Evolutionary conservation across 2,329 filamentous ascomycete species (phyloP).

Genomic region (Fusarium armeniacum): DNA sequence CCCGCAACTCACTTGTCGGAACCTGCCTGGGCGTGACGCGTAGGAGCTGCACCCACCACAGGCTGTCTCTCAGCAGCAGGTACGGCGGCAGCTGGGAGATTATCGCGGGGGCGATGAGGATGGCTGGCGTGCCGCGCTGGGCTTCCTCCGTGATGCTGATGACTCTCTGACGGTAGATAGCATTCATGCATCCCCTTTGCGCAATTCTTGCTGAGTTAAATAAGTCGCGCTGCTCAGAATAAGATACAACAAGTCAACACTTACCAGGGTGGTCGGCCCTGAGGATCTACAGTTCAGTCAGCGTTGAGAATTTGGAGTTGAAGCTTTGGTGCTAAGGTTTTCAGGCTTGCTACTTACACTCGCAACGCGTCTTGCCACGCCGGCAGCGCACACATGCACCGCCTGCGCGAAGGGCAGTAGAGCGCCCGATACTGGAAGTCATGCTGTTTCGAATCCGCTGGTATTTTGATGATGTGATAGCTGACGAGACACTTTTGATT

Average conservation of each 20-base stretch:
- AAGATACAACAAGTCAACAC: not conserved
- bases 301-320: no score
- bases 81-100: slow-evolving; percentile 67
- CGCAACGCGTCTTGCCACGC: no score
- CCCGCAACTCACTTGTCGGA: slow-evolving; percentile 68
- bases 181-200: slow-evolving; percentile 75
- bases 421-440: no score
- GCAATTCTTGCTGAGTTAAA: slow-evolving; percentile 64
- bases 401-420: no score
- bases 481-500: no score
- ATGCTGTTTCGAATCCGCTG: no score
- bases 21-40: slow-evolving; percentile 63
- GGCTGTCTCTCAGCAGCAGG: slow-evolving; percentile 61
- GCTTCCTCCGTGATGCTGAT: slow-evolving; percentile 71
- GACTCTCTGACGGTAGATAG: slow-evolving; percentile 72
- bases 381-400: no score
- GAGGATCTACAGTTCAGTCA: no score
- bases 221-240: not conserved
- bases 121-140: slow-evolving; percentile 63
- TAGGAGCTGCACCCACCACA: slow-evolving; percentile 58
- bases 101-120: slow-evolving; percentile 67
- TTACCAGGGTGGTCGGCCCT: slow-evolving; percentile 63
- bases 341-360: no score
- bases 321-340: no score
- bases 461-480: no score